These are phyloP conservation scores for Ophiorrhiza pumila DNA, from an alignment of 257 asterid genomes.

Conservation along the genomic window DNA sequence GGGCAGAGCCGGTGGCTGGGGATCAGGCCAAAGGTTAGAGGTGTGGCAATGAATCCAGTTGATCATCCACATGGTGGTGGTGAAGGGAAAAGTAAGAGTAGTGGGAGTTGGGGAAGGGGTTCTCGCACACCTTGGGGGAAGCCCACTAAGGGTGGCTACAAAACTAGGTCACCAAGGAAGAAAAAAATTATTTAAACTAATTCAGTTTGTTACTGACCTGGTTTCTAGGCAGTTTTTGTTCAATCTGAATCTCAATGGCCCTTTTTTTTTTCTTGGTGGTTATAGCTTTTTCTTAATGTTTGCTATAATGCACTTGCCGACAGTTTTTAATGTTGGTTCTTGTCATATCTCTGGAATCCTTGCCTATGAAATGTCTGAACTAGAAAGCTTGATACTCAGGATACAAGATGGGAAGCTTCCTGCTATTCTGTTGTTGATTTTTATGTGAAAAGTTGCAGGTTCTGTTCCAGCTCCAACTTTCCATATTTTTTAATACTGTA, in stretches of 20 bases:
- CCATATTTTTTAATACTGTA: too few relatives aligned
- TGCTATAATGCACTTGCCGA: neutral
- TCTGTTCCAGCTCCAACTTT: too few relatives aligned
- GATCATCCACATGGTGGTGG: slow-evolving; percentile 97
- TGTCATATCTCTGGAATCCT: neutral
- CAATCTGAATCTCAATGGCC: neutral
- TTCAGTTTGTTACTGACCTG: neutral
- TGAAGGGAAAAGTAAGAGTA: slow-evolving; percentile 89
- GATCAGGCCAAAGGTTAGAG: slow-evolving; percentile 70
- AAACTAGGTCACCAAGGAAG: slow-evolving; percentile 68
- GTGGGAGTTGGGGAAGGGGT: slow-evolving; percentile 61
- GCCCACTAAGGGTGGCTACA: slow-evolving; percentile 83
- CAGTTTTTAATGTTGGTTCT: neutral
- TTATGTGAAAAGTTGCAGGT: too few relatives aligned
- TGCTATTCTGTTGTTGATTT: too few relatives aligned
- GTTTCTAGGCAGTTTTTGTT: neutral
- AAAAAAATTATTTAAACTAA: slow-evolving; percentile 26
- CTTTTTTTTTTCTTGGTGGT: neutral
- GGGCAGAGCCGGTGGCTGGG: slow-evolving; percentile 85
- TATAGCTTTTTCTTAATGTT: neutral
- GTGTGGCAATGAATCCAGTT: slow-evolving; percentile 89
- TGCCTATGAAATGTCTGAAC: neutral
- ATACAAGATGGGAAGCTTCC: too few relatives aligned
- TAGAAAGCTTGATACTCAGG: neutral
- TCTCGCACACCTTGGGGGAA: slow-evolving; percentile 84